A percentile compares a stretch with the other conserved stretches of the same genome.
Evolutionary conservation across 352 stramenopile genomes (phyloP).

Genomic region (Globisporangium uncinulatum): DNA sequence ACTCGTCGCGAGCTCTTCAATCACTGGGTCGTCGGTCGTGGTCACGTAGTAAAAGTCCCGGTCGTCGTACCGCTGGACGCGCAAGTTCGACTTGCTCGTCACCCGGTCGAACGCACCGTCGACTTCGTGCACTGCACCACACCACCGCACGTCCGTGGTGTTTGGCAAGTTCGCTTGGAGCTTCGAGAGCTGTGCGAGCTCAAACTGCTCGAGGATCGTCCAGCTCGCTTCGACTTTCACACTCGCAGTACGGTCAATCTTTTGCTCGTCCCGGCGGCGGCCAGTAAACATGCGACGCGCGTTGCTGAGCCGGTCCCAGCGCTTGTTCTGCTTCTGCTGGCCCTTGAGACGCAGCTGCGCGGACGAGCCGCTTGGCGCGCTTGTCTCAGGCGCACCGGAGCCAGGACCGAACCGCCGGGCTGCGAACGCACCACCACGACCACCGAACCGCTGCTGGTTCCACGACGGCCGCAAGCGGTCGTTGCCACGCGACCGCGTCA

Average conservation of each 20-base stretch:
- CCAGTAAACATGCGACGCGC: slow-evolving; percentile 61
- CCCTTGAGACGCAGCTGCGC: slow-evolving; percentile 76
- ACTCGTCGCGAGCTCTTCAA: slow-evolving; percentile 91
- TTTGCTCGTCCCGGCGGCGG: slow-evolving; percentile 63
- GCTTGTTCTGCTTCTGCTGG: slow-evolving; percentile 86
- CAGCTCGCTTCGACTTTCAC: slow-evolving; percentile 92
- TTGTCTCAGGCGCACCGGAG: slow-evolving; percentile 23
- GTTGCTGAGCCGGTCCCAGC: slow-evolving; percentile 75
- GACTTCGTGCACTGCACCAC: slow-evolving; percentile 93
- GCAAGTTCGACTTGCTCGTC: slow-evolving; percentile 78
- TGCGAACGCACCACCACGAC: slow-evolving; percentile 39
- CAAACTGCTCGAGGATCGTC: slow-evolving; percentile 94
- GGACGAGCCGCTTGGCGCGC: slow-evolving; percentile 35
- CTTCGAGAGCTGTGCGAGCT: slow-evolving; percentile 94
- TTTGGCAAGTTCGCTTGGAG: slow-evolving; percentile 86
- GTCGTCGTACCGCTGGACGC: slow-evolving; percentile 79
- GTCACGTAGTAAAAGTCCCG: slow-evolving; percentile 97
- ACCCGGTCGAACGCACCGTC: slow-evolving; percentile 94
- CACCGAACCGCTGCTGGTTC: slow-evolving; percentile 83
- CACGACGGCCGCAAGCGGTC: slow-evolving; percentile 75
- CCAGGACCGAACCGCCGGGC: slow-evolving; percentile 17
- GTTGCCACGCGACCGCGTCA: slow-evolving; percentile 65
- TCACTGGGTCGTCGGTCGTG: slow-evolving; percentile 95
- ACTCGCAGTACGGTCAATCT: slow-evolving; percentile 78
- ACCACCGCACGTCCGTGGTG: slow-evolving; percentile 92